A percentile compares a stretch with the other conserved stretches of the same genome.
Conservation (phyloP, 2,329 filamentous ascomycete genomes). For the Arthrobotrys musiformis region DNA sequence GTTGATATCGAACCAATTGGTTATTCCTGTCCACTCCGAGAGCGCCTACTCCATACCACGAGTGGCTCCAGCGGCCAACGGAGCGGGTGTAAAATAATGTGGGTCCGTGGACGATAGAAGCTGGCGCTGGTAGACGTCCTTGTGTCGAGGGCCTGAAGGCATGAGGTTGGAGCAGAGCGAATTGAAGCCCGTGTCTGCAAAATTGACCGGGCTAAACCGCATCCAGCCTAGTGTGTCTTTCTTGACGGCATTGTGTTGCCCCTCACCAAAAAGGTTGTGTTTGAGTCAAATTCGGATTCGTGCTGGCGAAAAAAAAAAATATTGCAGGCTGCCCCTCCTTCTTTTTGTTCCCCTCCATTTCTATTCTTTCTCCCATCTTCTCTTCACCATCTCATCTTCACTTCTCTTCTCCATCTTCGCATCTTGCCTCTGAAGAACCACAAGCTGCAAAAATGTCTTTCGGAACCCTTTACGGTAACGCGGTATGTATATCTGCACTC, state of each 20-base stretch:
- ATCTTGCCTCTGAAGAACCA: conserved; percentile 38
- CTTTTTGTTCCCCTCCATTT: conserved; percentile 29
- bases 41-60: conserved; percentile 37
- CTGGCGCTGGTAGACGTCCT: conserved; percentile 1
- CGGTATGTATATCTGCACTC: conserved; percentile 71
- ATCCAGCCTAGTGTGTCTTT: conserved; percentile 22
- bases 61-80: background rate
- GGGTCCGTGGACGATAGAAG: conserved; percentile 6
- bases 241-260: conserved; percentile 24
- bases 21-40: conserved; percentile 20
- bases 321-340: conserved; percentile 55
- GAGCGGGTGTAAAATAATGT: conserved; percentile 7
- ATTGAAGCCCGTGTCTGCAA: conserved; percentile 40
- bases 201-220: conserved; percentile 25
- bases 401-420: conserved; percentile 35
- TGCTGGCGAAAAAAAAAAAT: conserved; percentile 54
- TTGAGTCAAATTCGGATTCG: conserved; percentile 35
- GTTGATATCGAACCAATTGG: conserved; percentile 39
- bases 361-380: conserved; percentile 27
- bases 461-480: conserved; percentile 93
- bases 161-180: conserved; percentile 34
- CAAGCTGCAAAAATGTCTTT: conserved; percentile 80
- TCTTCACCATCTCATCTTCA: conserved; percentile 26
- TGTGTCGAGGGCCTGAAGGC: conserved; percentile 16
- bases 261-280: conserved; percentile 30